Percentiles rank a stretch among this genome's conserved stretches.
phyloP scores from a whole-genome alignment of 176 grass and related monocot species.

The Aegilops sharonensis region DNA sequence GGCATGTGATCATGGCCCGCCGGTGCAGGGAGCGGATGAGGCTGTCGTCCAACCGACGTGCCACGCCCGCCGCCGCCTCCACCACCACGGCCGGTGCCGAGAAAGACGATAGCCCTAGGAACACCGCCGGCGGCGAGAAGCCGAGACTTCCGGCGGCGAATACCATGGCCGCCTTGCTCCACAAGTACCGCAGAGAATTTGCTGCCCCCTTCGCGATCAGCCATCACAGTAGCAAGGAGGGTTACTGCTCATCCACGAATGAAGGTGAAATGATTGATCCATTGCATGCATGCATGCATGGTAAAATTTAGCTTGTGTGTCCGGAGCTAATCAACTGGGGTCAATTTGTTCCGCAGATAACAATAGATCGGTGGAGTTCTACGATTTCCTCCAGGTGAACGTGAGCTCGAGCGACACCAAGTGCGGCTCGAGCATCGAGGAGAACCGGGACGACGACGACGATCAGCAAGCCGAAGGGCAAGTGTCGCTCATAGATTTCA shows the following conservation, averaged over 20 bases:
- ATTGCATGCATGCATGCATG: neutral
- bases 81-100: neutral
- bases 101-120: conserved; percentile 30
- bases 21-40: conserved; percentile 55
- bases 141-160: conserved; percentile 1
- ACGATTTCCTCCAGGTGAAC: conserved; percentile 94
- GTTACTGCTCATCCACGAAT: conserved; percentile 38
- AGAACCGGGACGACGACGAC: conserved; percentile 32
- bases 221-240: conserved; percentile 35
- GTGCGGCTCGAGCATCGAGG: conserved; percentile 74
- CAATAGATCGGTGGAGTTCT: conserved; percentile 65
- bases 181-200: conserved; percentile 59
- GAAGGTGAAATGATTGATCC: conserved; percentile 46
- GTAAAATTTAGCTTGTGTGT: neutral
- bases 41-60: neutral
- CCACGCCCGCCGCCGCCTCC: neutral
- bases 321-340: neutral
- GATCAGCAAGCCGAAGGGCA: conserved; percentile 36
- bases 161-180: conserved; percentile 47
- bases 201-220: conserved; percentile 39
- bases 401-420: conserved; percentile 75
- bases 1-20: conserved; percentile 97
- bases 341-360: conserved; percentile 41
- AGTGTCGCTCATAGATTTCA: conserved; percentile 81
- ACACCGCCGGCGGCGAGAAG: neutral